Evolutionary conservation across 2,329 filamentous ascomycete genomes (phyloP).

Genomic region (Sarocladium kiliense): DNA sequence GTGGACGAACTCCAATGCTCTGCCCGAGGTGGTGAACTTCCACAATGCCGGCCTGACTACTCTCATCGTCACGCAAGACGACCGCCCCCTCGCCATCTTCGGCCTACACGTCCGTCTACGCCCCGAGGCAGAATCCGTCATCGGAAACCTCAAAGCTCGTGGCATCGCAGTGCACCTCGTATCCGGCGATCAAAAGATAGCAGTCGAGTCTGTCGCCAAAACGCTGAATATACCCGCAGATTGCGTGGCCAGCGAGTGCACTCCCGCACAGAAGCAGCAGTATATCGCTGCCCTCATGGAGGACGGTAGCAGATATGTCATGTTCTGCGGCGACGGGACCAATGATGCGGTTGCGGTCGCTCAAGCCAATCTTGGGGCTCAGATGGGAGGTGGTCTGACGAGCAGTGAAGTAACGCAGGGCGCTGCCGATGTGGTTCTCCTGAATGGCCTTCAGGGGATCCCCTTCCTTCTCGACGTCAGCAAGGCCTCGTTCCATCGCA

Average conservation of each 20-base stretch:
- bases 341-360: constrained; percentile 73
- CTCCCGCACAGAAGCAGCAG: constrained; percentile 47
- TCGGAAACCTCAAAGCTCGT: constrained; percentile 38
- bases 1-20: constrained; percentile 30
- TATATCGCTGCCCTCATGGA: constrained; percentile 41
- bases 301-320: constrained; percentile 25
- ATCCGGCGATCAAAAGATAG: constrained; percentile 48
- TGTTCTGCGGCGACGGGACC: constrained; percentile 73
- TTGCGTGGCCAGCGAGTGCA: constrained; percentile 39
- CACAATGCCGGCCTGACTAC: constrained; percentile 19
- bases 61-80: constrained; percentile 20
- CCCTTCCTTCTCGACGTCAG: constrained; percentile 52
- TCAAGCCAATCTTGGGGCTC: constrained; percentile 65
- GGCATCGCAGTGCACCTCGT: constrained; percentile 49
- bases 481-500: constrained; percentile 37
- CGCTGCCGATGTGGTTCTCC: constrained; percentile 65
- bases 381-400: constrained; percentile 44
- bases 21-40: constrained; percentile 16
- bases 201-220: constrained; percentile 41
- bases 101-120: constrained; percentile 36
- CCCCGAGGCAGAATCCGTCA: constrained; percentile 34
- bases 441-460: constrained; percentile 52
- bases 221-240: constrained; percentile 26
- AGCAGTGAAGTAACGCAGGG: constrained; percentile 57
- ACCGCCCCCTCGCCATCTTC: constrained; percentile 37